A percentile compares a stretch with the other conserved stretches of the same genome.
Conservation (phyloP, 768 basidiomycete genomes). For the Collybia mongolica region DNA sequence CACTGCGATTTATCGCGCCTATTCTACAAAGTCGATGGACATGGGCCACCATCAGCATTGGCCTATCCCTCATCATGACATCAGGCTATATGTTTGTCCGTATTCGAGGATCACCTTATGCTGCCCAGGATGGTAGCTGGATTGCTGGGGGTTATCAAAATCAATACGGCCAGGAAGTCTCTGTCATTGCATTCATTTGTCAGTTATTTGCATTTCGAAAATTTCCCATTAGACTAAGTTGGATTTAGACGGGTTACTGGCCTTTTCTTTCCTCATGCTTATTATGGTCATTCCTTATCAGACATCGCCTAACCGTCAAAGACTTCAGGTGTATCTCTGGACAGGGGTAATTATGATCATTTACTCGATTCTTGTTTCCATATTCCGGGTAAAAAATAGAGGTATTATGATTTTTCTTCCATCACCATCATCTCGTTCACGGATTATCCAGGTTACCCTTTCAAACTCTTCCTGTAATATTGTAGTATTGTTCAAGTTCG, state of each 20-base stretch:
- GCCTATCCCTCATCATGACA: slow-evolving; percentile 78
- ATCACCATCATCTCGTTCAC: slow-evolving; percentile 1
- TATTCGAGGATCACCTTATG: slow-evolving; percentile 79
- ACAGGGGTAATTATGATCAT: slow-evolving; percentile 75
- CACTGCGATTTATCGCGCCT: slow-evolving; percentile 61
- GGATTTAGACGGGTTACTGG: slow-evolving; percentile 75
- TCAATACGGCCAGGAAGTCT: slow-evolving; percentile 91
- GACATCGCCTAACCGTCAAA: slow-evolving; percentile 70
- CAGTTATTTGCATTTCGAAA: slow-evolving; percentile 30
- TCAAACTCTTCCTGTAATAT: slow-evolving; percentile 66
- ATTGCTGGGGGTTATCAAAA: slow-evolving; percentile 87
- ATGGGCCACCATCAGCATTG: slow-evolving; percentile 64
- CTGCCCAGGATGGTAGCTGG: slow-evolving; percentile 66
- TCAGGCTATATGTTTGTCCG: slow-evolving; percentile 96
- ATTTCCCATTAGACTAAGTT: background rate
- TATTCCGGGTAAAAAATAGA: slow-evolving; percentile 91
- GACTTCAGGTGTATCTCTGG: slow-evolving; percentile 90
- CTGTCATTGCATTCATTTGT: slow-evolving; percentile 87
- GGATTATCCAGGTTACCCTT: slow-evolving; percentile 63
- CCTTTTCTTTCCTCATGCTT: slow-evolving; percentile 76
- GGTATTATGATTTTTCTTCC: slow-evolving; percentile 41
- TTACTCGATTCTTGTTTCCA: slow-evolving; percentile 81
- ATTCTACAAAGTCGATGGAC: slow-evolving; percentile 72
- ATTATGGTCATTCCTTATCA: slow-evolving; percentile 80
- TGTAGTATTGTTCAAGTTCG: no score